phyloP scores from a whole-genome alignment of 2,329 filamentous ascomycete species.

The Elsinoe perseae region DNA sequence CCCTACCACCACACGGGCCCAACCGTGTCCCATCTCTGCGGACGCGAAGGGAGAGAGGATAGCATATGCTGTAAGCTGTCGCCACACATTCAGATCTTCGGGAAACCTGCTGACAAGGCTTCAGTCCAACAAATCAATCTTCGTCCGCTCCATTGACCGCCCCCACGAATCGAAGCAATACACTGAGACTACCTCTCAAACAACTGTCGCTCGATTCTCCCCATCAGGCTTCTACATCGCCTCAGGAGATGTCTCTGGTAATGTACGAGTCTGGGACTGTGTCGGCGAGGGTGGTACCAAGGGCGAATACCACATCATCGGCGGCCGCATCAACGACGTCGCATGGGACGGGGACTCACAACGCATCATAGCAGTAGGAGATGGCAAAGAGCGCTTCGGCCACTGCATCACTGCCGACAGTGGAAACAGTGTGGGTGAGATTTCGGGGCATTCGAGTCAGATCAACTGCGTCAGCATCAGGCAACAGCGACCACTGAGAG shows the following conservation, averaged over 20 bases:
- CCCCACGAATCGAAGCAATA: slow-evolving; percentile 82
- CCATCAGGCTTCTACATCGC: slow-evolving; percentile 93
- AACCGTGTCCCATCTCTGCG: slow-evolving; percentile 79
- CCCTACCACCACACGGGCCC: slow-evolving; percentile 74
- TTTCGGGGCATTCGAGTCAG: slow-evolving; percentile 80
- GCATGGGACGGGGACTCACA: slow-evolving; percentile 97
- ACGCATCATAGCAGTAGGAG: slow-evolving; percentile 89
- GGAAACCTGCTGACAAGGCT: too few species aligned
- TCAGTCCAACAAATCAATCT: slow-evolving; percentile 92
- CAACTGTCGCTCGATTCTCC: slow-evolving; percentile 87
- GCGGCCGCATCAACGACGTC: slow-evolving; percentile 89
- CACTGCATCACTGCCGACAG: slow-evolving; percentile 93
- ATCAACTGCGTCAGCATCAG: slow-evolving; percentile 89
- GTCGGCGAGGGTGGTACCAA: slow-evolving; percentile 82
- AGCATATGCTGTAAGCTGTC: slow-evolving; percentile 80
- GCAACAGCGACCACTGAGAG: slow-evolving; percentile 80
- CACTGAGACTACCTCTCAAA: slow-evolving; percentile 78
- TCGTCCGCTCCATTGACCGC: slow-evolving; percentile 88
- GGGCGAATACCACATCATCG: slow-evolving; percentile 88
- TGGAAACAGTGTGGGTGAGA: slow-evolving; percentile 91
- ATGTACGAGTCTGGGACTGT: slow-evolving; percentile 85
- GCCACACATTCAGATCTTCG: too few species aligned
- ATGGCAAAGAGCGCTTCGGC: slow-evolving; percentile 87
- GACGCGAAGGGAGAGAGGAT: slow-evolving; percentile 87
- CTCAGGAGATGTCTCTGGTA: slow-evolving; percentile 77